Evolutionary conservation across 345 rosid genomes (phyloP).

Genomic region (Erucastrum elatum): DNA sequence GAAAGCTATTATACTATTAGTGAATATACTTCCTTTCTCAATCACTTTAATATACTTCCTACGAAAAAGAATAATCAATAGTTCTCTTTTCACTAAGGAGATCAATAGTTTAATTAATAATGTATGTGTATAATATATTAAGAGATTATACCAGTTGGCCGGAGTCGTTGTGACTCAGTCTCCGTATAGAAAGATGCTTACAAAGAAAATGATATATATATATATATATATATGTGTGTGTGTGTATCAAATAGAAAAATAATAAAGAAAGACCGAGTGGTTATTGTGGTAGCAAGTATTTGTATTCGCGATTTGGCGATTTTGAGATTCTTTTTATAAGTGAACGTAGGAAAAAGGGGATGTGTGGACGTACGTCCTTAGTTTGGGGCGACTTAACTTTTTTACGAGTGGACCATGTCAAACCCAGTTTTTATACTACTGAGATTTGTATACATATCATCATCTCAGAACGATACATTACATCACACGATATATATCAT

Average conservation of each 20-base stretch:
- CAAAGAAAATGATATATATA: conserved; percentile 3
- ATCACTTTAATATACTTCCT: not conserved
- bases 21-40: not conserved
- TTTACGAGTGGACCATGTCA: conserved; percentile 35
- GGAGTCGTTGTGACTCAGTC: not conserved
- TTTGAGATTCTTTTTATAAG: not conserved
- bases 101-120: not conserved
- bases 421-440: not conserved
- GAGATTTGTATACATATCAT: not conserved
- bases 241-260: conserved; percentile 5
- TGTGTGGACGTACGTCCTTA: conserved; percentile 39
- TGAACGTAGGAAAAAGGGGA: conserved; percentile 25
- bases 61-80: not conserved
- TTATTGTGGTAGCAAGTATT: not conserved
- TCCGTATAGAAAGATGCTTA: not conserved
- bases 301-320: conserved; percentile 10
- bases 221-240: not conserved
- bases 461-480: not conserved
- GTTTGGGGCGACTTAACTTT: conserved; percentile 31
- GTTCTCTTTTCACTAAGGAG: not conserved
- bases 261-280: conserved; percentile 2
- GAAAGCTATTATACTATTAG: not conserved
- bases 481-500: not conserved
- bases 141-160: not conserved
- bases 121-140: not conserved